Evolutionary conservation across 1,284 basidiomycete species (phyloP).

Genomic region (Puccinia coronata): DNA sequence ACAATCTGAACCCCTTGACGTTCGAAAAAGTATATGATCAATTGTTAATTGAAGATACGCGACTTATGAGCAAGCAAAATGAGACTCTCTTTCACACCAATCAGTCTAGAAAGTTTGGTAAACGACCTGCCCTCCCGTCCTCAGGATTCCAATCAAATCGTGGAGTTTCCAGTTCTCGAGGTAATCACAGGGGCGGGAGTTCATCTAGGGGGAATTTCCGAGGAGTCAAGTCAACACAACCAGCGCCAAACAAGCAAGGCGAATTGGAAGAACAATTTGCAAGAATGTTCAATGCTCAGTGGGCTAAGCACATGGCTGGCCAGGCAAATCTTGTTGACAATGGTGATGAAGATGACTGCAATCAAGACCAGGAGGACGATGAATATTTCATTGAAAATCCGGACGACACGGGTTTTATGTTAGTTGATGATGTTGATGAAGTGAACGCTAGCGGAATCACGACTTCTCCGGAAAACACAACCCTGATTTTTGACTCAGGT

Average conservation of each 20-base stretch:
- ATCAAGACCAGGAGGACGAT: not conserved
- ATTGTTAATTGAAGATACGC: not conserved
- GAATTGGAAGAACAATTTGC: not conserved
- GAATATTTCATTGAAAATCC: too few species aligned
- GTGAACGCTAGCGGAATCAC: not conserved
- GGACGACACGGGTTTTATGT: not conserved
- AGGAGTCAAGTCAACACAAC: not conserved
- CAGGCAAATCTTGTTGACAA: not conserved
- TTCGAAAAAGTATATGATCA: not conserved
- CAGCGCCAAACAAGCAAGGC: not conserved
- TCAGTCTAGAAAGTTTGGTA: not conserved
- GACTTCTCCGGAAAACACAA: accelerated
- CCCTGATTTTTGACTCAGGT: too few species aligned
- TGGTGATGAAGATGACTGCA: too few species aligned
- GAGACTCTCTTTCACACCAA: not conserved
- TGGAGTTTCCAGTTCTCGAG: not conserved
- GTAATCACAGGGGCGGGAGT: not conserved
- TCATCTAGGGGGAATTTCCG: not conserved
- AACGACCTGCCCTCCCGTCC: too few species aligned
- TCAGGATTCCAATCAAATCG: too few species aligned
- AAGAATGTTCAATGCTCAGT: not conserved
- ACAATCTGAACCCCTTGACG: not conserved
- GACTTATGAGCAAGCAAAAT: not conserved
- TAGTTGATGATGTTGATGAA: not conserved
- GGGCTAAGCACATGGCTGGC: not conserved